These are phyloP conservation scores for Limtongia smithiae DNA, from an alignment of 805 yeast species.

Conservation along the genomic window DNA sequence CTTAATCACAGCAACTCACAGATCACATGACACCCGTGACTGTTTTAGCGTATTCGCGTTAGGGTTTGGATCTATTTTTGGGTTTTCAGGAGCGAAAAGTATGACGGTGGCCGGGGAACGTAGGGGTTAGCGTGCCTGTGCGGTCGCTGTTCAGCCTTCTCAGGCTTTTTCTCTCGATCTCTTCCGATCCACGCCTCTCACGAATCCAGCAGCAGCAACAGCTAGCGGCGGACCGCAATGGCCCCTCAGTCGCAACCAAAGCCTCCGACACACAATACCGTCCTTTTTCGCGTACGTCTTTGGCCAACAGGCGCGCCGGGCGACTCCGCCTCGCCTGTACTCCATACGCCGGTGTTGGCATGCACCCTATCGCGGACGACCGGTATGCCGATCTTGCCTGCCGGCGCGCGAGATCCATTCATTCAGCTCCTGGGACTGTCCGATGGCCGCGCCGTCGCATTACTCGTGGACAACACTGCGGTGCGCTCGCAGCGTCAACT, in stretches of 20 bases:
- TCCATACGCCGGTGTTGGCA: conserved; percentile 13
- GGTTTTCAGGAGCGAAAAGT: no score
- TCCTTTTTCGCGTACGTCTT: conserved; percentile 22
- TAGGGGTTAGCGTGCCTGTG: no score
- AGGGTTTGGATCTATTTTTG: no score
- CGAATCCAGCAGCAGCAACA: no score
- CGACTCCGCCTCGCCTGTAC: conserved; percentile 3
- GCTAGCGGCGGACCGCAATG: no score
- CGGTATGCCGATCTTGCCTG: conserved; percentile 17
- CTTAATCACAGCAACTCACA: no score
- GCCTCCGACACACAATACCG: conserved; percentile 16
- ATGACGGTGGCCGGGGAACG: no score
- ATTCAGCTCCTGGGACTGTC: conserved; percentile 6
- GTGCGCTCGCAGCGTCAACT: conserved; percentile 24
- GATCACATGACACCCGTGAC: no score
- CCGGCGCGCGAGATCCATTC: conserved; percentile 15
- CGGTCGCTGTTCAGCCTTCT: no score
- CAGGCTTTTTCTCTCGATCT: no score
- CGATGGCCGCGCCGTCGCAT: conserved; percentile 15
- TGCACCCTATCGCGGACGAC: conserved; percentile 25
- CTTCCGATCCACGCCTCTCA: no score
- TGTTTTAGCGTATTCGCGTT: no score
- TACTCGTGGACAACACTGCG: conserved; percentile 18
- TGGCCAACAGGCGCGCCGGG: background rate
- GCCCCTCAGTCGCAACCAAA: background rate